Percentiles rank a stretch among this genome's conserved stretches.
Conservation (phyloP, 2,329 filamentous ascomycete genomes). For the Epichloe brachyelytri region DNA sequence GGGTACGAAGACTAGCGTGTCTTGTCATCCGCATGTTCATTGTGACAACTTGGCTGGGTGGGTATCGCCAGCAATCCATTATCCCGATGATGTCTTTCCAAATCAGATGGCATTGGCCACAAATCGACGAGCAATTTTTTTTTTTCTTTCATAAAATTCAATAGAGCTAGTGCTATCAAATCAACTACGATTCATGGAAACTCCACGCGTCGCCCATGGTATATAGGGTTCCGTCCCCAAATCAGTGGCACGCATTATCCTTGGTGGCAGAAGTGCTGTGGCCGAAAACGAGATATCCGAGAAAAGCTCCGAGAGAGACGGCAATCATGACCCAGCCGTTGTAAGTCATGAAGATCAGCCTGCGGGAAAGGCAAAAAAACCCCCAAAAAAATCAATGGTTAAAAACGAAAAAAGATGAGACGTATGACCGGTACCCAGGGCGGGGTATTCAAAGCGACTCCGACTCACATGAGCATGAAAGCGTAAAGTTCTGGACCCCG, state of each 20-base stretch:
- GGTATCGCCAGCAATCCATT: no score
- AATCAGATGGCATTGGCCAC: no score
- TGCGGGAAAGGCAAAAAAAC: slow-evolving; percentile 21
- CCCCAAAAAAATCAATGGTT: not conserved
- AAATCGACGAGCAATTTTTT: no score
- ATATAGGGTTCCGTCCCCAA: not conserved
- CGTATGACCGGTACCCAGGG: not conserved
- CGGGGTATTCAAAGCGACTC: no score
- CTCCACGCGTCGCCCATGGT: no score
- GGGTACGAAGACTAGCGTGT: not conserved
- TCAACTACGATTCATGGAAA: no score
- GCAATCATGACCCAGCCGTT: slow-evolving; percentile 96
- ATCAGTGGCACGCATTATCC: slow-evolving; percentile 81
- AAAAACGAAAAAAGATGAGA: not conserved
- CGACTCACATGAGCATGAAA: slow-evolving; percentile 92
- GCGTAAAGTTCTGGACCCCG: slow-evolving; percentile 90
- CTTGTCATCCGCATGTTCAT: no score
- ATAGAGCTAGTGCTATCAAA: no score
- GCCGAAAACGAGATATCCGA: slow-evolving; percentile 78
- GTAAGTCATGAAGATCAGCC: slow-evolving; percentile 99
- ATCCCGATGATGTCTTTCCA: no score
- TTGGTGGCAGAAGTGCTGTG: slow-evolving; percentile 58
- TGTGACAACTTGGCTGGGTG: no score
- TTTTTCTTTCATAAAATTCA: no score
- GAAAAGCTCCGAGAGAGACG: slow-evolving; percentile 75